A percentile compares a stretch with the other conserved stretches of the same genome.
These are phyloP conservation scores for Rosa rugosa DNA, from an alignment of 306 rosid species.

Conservation along the genomic window DNA sequence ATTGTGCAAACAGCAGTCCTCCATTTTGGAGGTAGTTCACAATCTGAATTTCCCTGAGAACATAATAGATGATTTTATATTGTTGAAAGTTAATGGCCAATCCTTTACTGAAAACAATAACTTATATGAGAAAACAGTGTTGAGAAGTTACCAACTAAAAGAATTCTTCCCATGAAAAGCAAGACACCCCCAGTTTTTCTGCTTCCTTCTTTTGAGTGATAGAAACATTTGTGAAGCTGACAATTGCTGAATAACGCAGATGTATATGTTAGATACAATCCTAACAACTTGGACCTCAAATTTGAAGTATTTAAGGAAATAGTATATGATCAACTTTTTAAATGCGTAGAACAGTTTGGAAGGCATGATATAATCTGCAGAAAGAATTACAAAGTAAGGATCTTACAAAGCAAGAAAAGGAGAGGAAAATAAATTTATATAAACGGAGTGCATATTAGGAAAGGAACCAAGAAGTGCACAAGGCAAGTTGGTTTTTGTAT, in stretches of 20 bases:
- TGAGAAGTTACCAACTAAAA: constrained; percentile 55
- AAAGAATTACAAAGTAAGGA: constrained; percentile 3
- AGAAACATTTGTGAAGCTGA: constrained; percentile 66
- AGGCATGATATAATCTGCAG: constrained; percentile 85
- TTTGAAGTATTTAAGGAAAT: constrained; percentile 6
- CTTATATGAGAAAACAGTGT: not conserved
- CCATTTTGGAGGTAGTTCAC: constrained; percentile 57
- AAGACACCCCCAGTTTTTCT: constrained; percentile 64
- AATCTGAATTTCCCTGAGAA: constrained; percentile 55
- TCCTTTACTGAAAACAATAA: too few relatives aligned
- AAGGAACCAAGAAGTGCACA: too few relatives aligned
- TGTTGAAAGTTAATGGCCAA: too few relatives aligned
- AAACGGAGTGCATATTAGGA: too few relatives aligned
- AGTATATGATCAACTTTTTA: constrained; percentile 59
- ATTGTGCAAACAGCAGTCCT: constrained; percentile 62
- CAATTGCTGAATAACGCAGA: constrained; percentile 58
- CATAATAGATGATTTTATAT: not conserved
- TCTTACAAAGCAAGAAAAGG: too few relatives aligned
- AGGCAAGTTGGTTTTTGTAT: too few relatives aligned
- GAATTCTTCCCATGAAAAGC: constrained; percentile 85
- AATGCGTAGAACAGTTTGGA: constrained; percentile 54
- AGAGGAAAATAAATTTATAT: too few relatives aligned
- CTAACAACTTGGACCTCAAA: constrained; percentile 7
- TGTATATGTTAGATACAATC: constrained; percentile 16
- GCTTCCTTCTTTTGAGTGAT: constrained; percentile 16